Evolutionary conservation across 495 filamentous ascomycete species (phyloP), one percentile per base, ranked within the genome.

Genomic region (Hypoxylon crocopeplum): DNA sequence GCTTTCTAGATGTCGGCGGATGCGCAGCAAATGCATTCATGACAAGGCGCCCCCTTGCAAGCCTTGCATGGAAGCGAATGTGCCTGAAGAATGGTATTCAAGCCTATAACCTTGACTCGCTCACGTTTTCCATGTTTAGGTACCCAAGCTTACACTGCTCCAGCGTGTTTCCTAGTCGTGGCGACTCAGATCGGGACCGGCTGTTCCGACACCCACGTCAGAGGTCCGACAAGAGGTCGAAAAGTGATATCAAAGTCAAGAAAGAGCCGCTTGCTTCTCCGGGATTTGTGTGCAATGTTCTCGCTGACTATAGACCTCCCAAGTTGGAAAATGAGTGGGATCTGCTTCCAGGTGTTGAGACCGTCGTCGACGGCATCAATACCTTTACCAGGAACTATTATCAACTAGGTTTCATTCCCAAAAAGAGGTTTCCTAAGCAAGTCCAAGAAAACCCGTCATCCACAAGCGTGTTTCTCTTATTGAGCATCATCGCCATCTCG

Each of bases 331-430:
- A 78, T 32, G 75, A 76, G 29, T 77, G 77, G 76, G 75, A 76
- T 27, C 59, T 73, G n/a, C 67, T 80, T 12, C 77, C 77, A 2
- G 67, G 70, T 1, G 56, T 79, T 42, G 60, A 69, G 11, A 65
- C 70, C 32, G 72, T 80, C 44, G 63, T 79, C 32, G 75, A 78
- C 30, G 73, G 74, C 11, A 74, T 79, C 39, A 67, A 77, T 40
- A 71, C 67, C 25, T 80, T 80, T 36, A 79, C 75, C 5, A 60
- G 65, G 5, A 71, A 78, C 59, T 80, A 77, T 57, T 80, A 77
- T 53, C 77, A 80, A 65, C 68, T 80, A 7, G 79, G 79, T 19
- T 82, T 82, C 56, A 77, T 82, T 21, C 79, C 77, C 5, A 82
- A 81, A 69, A 69, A 75, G 51, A 53, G 69, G 49, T 82, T 81